Evolutionary conservation across 352 stramenopile genomes (phyloP).

Genomic region (Phytophthora foliorum): DNA sequence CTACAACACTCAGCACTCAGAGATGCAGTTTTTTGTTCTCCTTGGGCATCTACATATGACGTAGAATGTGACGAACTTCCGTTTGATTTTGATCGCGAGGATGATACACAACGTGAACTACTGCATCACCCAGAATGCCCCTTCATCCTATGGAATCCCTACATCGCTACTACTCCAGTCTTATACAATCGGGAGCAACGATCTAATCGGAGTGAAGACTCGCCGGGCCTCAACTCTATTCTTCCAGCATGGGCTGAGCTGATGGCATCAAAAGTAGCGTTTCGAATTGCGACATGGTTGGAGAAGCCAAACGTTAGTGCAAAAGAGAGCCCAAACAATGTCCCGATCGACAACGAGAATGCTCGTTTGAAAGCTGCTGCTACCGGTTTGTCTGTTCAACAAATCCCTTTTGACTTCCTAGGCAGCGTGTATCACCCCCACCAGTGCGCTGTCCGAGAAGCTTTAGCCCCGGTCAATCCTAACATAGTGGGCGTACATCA

Average conservation of each 20-base stretch:
- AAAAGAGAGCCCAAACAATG: not conserved
- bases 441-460: constrained; percentile 21
- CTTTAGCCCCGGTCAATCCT: constrained; percentile 19
- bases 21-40: constrained; percentile 25
- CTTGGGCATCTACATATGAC: constrained; percentile 21
- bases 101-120: constrained; percentile 14
- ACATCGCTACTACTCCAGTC: constrained; percentile 3
- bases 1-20: constrained; percentile 17
- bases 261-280: constrained; percentile 16
- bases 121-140: constrained; percentile 13
- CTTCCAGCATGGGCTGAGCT: constrained; percentile 23
- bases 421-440: constrained; percentile 9
- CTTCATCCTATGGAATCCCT: constrained; percentile 29
- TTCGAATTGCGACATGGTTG: constrained; percentile 31
- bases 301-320: constrained; percentile 6
- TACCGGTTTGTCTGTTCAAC: constrained; percentile 15
- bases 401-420: constrained; percentile 37
- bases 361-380: constrained; percentile 1
- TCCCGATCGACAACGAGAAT: constrained; percentile 10
- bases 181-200: not conserved
- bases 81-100: constrained; percentile 38
- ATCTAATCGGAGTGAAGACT: not conserved
- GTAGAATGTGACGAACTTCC: constrained; percentile 5
- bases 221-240: constrained; percentile 7
- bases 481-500: constrained; percentile 29